Conservation (phyloP, 2,329 filamentous ascomycete genomes). For the Fusarium caatingaense region DNA sequence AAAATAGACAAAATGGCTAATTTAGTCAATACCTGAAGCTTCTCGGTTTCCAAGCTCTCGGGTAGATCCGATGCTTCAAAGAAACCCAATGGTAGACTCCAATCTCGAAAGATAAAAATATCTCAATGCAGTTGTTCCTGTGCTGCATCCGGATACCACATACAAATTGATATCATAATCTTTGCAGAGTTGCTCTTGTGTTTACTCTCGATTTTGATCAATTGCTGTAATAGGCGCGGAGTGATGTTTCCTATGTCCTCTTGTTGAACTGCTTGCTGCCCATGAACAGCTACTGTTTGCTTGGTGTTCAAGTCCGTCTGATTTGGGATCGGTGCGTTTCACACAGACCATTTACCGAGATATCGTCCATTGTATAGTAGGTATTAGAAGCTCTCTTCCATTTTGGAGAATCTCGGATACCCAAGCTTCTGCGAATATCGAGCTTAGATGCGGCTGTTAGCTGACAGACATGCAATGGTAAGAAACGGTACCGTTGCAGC, state of each 20-base stretch:
- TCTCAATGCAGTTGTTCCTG: background rate
- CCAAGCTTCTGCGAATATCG: background rate
- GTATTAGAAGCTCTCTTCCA: background rate
- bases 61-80: background rate
- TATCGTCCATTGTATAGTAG: background rate
- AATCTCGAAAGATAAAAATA: constrained; percentile 1
- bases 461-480: background rate
- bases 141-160: constrained; percentile 12
- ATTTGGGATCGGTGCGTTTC: constrained; percentile 18
- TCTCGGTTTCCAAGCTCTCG: background rate
- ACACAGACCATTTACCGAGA: constrained; percentile 15
- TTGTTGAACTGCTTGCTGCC: background rate
- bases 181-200: constrained; percentile 21
- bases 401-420: background rate
- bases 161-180: constrained; percentile 5
- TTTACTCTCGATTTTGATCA: constrained; percentile 11
- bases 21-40: background rate
- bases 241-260: constrained; percentile 10
- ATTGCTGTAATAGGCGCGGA: constrained; percentile 16
- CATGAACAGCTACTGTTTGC: constrained; percentile 22
- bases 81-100: background rate
- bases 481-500: constrained; percentile 13
- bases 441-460: background rate
- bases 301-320: constrained; percentile 5
- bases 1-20: constrained; percentile 2